phyloP scores from a whole-genome alignment of 2,329 filamentous ascomycete genomes.

The Diaporthe longicolla region DNA sequence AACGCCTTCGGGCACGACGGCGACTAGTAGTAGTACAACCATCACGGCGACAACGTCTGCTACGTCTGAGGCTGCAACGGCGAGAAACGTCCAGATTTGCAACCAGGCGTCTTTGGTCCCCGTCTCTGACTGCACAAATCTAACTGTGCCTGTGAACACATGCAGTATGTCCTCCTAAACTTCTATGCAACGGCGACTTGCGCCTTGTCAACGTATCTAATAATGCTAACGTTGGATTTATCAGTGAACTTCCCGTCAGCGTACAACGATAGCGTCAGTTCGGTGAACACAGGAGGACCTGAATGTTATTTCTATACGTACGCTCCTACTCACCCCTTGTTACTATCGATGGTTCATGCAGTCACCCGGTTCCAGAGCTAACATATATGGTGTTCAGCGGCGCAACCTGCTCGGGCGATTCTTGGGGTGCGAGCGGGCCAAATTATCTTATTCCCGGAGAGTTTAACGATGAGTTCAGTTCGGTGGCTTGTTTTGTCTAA shows the following conservation, averaged over 20 bases:
- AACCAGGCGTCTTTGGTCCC: constrained; percentile 29
- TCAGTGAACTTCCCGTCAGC: constrained; percentile 24
- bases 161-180: neutral
- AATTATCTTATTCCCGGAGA: constrained; percentile 33
- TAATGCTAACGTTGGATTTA: neutral
- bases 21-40: neutral
- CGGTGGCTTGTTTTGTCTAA: constrained; percentile 13
- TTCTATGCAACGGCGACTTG: too few species aligned
- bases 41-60: constrained; percentile 1
- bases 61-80: constrained; percentile 17
- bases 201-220: neutral
- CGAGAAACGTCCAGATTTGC: constrained; percentile 31
- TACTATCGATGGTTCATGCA: neutral
- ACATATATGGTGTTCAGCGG: constrained; percentile 1
- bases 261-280: constrained; percentile 31
- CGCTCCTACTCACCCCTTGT: neutral
- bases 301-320: constrained; percentile 33
- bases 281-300: constrained; percentile 27
- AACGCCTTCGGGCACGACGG: neutral
- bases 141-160: constrained; percentile 30
- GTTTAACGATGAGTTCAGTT: constrained; percentile 30
- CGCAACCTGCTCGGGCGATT: constrained; percentile 22
- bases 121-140: constrained; percentile 19
- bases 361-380: neutral
- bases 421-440: constrained; percentile 24